Evolutionary conservation across 2,329 filamentous ascomycete species (phyloP).

Genomic region (Bisporella sp.): DNA sequence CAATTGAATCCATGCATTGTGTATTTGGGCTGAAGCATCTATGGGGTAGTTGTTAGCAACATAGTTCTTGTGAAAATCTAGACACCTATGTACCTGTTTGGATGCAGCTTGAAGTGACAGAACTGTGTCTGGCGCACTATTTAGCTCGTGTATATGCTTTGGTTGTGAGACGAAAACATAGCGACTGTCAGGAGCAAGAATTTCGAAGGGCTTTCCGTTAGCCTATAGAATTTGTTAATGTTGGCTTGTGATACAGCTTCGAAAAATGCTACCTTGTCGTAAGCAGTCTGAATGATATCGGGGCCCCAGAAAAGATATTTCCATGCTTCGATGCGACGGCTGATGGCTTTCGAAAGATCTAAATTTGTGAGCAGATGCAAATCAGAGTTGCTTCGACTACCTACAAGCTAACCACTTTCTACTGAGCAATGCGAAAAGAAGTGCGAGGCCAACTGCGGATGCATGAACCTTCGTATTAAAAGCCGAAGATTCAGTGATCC

Average conservation of each 20-base stretch:
- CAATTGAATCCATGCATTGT: slow-evolving; percentile 11
- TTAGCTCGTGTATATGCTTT: slow-evolving; percentile 10
- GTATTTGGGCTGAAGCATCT: slow-evolving; percentile 9
- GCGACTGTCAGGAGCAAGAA: not conserved
- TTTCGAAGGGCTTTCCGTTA: not conserved
- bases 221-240: not conserved
- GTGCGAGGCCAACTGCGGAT: too few species aligned
- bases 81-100: slow-evolving; percentile 5
- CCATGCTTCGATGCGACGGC: too few species aligned
- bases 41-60: not conserved
- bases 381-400: too few species aligned
- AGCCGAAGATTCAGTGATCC: too few species aligned
- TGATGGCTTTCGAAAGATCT: too few species aligned
- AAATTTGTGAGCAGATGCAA: too few species aligned
- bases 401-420: too few species aligned
- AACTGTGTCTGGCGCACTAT: slow-evolving; percentile 5
- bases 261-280: not conserved
- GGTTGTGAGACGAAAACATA: slow-evolving; percentile 5
- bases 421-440: too few species aligned
- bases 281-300: not conserved
- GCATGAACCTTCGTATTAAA: too few species aligned
- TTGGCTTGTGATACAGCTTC: not conserved
- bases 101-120: slow-evolving; percentile 7
- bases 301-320: not conserved
- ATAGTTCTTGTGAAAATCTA: not conserved